These are phyloP conservation scores for Umbelopsis ramanniana DNA, from an alignment of 192 early-diverging fungal species.

Conservation along the genomic window DNA sequence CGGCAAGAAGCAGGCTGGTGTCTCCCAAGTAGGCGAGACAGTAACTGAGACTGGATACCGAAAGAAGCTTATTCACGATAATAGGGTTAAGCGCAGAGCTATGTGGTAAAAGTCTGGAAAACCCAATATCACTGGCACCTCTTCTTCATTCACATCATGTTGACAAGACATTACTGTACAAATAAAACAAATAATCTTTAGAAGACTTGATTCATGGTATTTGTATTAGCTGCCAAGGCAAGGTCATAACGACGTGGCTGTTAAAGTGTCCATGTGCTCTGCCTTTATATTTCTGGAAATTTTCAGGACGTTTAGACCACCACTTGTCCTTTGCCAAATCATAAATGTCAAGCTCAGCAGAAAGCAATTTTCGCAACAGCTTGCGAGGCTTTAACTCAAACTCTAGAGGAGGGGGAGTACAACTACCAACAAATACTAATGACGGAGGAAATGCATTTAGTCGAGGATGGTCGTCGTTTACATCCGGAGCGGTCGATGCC, in stretches of 20 bases:
- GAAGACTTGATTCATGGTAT: neutral
- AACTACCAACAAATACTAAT: constrained; percentile 26
- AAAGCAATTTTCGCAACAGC: constrained; percentile 52
- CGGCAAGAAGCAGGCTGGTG: neutral
- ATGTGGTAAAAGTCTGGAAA: constrained; percentile 33
- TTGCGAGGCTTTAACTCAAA: constrained; percentile 50
- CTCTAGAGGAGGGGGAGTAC: constrained; percentile 30
- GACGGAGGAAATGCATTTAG: neutral
- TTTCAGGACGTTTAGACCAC: too few relatives aligned
- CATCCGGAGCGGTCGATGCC: constrained; percentile 32
- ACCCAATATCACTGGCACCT: neutral
- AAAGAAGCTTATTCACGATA: constrained; percentile 36
- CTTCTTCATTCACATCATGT: neutral
- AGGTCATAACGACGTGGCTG: too few relatives aligned
- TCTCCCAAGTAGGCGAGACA: neutral
- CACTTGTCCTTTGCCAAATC: neutral
- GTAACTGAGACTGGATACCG: constrained; percentile 29
- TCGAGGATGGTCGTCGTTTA: constrained; percentile 19
- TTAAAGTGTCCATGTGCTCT: neutral
- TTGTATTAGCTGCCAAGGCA: neutral
- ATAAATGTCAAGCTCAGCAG: constrained; percentile 47
- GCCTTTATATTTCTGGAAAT: too few relatives aligned
- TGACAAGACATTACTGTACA: constrained; percentile 13
- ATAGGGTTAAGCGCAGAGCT: constrained; percentile 37
- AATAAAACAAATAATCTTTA: constrained; percentile 8